Evolutionary conservation across 495 filamentous ascomycete species (phyloP).

Genomic region (Aspergillus nanangensis): DNA sequence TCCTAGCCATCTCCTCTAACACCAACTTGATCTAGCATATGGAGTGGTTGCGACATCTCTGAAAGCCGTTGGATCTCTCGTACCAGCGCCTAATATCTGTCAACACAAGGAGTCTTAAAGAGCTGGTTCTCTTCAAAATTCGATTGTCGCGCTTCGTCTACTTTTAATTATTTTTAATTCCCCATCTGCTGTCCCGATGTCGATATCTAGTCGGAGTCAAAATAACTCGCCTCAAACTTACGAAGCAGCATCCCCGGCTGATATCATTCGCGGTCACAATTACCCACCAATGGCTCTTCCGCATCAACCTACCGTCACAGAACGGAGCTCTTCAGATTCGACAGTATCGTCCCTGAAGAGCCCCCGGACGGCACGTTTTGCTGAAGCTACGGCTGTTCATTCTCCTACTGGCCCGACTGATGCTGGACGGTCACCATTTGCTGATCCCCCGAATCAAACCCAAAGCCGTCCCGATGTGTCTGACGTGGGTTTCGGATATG

Average conservation of each 20-base stretch:
- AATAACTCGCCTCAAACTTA: conserved; percentile 28
- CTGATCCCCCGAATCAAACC: conserved; percentile 48
- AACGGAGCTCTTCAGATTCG: conserved; percentile 32
- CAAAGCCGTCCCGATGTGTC: conserved; percentile 57
- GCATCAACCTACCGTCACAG: conserved; percentile 19
- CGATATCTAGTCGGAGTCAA: conserved; percentile 20
- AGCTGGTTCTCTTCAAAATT: conserved; percentile 42
- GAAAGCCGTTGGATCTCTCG: not conserved
- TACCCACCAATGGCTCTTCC: conserved; percentile 26
- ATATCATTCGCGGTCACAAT: conserved; percentile 29
- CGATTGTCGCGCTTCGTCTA: too few species aligned
- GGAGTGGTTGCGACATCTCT: not conserved
- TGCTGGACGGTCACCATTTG: conserved; percentile 58
- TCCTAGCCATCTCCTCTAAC: too few species aligned
- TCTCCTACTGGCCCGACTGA: conserved; percentile 67
- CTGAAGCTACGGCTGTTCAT: conserved; percentile 82
- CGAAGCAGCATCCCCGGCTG: conserved; percentile 28
- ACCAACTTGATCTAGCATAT: too few species aligned
- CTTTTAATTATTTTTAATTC: conserved; percentile 7
- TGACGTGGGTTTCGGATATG: conserved; percentile 91
- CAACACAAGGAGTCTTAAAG: conserved; percentile 9
- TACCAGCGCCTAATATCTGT: not conserved
- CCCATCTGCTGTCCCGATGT: conserved; percentile 20
- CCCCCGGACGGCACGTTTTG: conserved; percentile 80
- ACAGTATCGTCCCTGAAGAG: conserved; percentile 66